Percentiles rank a stretch among this genome's conserved stretches.
These are phyloP conservation scores for Waitea zeae DNA, from an alignment of 1,284 basidiomycete genomes.

Conservation along the genomic window DNA sequence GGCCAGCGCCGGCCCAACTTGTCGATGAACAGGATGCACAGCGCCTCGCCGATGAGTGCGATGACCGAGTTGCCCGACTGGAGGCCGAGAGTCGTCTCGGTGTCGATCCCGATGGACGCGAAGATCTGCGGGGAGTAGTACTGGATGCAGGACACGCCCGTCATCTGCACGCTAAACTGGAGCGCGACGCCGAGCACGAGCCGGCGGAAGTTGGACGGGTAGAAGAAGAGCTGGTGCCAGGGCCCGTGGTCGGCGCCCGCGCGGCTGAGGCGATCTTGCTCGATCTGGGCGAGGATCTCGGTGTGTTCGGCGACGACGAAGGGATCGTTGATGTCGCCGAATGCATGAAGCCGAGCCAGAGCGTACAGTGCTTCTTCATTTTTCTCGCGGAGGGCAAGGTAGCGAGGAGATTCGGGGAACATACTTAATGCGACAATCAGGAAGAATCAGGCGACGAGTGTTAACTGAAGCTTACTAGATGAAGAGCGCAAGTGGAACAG, in stretches of 20 bases:
- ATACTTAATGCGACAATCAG: constrained; percentile 8
- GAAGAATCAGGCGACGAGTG: not conserved
- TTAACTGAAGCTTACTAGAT: constrained; percentile 18
- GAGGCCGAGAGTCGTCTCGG: constrained; percentile 25
- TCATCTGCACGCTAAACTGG: constrained; percentile 24
- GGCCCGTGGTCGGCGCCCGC: constrained; percentile 7
- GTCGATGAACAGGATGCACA: constrained; percentile 41
- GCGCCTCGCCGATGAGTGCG: constrained; percentile 35
- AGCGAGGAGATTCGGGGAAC: constrained; percentile 37
- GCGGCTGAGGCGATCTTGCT: constrained; percentile 15
- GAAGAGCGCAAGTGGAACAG: constrained; percentile 37
- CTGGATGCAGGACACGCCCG: constrained; percentile 29
- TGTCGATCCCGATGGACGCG: constrained; percentile 13
- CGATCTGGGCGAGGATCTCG: constrained; percentile 20
- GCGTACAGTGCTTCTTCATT: constrained; percentile 22
- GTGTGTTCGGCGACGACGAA: constrained; percentile 22
- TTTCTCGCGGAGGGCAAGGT: constrained; percentile 39
- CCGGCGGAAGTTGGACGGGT: constrained; percentile 26
- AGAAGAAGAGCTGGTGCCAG: constrained; percentile 32
- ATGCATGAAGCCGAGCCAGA: constrained; percentile 33
- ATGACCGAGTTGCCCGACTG: constrained; percentile 45
- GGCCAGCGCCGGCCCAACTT: constrained; percentile 32
- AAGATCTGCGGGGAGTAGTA: constrained; percentile 20
- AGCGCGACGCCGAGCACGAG: constrained; percentile 20
- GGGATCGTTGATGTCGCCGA: constrained; percentile 25